phyloP scores from a whole-genome alignment of 352 stramenopile species.

The Blastocystis sp. region DNA sequence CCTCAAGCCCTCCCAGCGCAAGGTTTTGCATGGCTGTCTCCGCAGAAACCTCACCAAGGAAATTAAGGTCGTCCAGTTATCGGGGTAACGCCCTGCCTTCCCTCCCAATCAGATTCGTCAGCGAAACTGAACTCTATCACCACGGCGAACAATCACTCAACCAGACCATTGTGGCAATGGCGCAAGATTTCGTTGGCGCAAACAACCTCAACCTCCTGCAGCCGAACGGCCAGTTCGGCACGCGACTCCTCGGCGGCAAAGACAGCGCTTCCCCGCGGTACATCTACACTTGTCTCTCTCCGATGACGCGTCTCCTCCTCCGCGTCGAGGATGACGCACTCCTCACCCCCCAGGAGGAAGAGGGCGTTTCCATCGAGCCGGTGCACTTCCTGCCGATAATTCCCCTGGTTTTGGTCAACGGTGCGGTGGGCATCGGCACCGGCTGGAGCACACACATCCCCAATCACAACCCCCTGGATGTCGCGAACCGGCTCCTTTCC shows the following conservation, averaged over 20 bases:
- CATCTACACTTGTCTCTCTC: slow-evolving; percentile 91
- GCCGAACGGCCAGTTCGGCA: slow-evolving; percentile 95
- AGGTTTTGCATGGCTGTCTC: slow-evolving; percentile 40
- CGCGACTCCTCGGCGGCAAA: slow-evolving; percentile 90
- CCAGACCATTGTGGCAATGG: slow-evolving; percentile 95
- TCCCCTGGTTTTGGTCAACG: slow-evolving; percentile 90
- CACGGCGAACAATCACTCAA: slow-evolving; percentile 93
- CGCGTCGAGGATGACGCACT: slow-evolving; percentile 92
- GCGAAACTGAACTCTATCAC: slow-evolving; percentile 77
- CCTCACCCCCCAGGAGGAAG: slow-evolving; percentile 88
- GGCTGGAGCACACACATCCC: slow-evolving; percentile 87
- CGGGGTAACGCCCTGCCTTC: slow-evolving; percentile 87
- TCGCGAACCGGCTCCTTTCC: slow-evolving; percentile 84
- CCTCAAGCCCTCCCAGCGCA: slow-evolving; percentile 94
- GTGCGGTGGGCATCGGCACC: slow-evolving; percentile 93
- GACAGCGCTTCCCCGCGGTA: slow-evolving; percentile 87
- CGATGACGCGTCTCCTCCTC: slow-evolving; percentile 87
- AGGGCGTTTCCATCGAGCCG: slow-evolving; percentile 91
- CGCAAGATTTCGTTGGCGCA: slow-evolving; percentile 88
- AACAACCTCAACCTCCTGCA: slow-evolving; percentile 96
- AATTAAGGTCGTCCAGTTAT: slow-evolving; percentile 97
- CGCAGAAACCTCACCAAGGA: slow-evolving; percentile 83
- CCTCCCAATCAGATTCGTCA: slow-evolving; percentile 62
- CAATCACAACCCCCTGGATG: slow-evolving; percentile 83
- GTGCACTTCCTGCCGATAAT: slow-evolving; percentile 89